Evolutionary conservation across 331 rosid genomes (phyloP).

Genomic region (Quercus lobata): DNA sequence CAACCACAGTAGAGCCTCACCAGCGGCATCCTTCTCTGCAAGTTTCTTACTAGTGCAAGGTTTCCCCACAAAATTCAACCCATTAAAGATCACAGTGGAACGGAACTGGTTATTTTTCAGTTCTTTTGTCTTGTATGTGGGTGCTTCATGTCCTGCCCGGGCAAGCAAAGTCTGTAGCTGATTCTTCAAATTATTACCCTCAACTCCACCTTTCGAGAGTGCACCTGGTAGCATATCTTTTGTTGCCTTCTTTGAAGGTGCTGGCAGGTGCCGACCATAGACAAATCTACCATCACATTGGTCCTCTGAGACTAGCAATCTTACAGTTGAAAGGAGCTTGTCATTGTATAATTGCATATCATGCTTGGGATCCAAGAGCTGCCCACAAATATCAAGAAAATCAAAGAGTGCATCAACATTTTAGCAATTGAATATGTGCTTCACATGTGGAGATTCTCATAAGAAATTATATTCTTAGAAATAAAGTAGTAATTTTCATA

Average conservation of each 20-base stretch:
- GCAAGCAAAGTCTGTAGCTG: constrained; percentile 70
- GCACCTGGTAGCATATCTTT: constrained; percentile 17
- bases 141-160: constrained; percentile 74
- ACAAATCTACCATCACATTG: constrained; percentile 79
- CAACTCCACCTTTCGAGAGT: constrained; percentile 19
- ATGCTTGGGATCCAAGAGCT: constrained; percentile 77
- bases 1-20: constrained; percentile 83
- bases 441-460: not conserved
- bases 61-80: constrained; percentile 70
- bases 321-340: constrained; percentile 68
- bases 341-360: constrained; percentile 45
- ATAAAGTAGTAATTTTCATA: not conserved
- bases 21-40: constrained; percentile 87
- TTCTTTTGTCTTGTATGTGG: constrained; percentile 76
- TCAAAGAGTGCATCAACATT: constrained; percentile 7
- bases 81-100: constrained; percentile 80
- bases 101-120: constrained; percentile 66
- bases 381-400: constrained; percentile 14
- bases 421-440: not conserved
- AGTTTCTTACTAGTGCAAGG: constrained; percentile 64
- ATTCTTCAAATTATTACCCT: constrained; percentile 50
- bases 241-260: constrained; percentile 41
- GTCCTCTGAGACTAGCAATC: constrained; percentile 85
- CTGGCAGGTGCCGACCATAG: constrained; percentile 45
- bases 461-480: not conserved